Evolutionary conservation across 2,329 filamentous ascomycete genomes (phyloP), one percentile per base, ranked within the genome.

Genomic region (Ophidiomyces ophidiicola): DNA sequence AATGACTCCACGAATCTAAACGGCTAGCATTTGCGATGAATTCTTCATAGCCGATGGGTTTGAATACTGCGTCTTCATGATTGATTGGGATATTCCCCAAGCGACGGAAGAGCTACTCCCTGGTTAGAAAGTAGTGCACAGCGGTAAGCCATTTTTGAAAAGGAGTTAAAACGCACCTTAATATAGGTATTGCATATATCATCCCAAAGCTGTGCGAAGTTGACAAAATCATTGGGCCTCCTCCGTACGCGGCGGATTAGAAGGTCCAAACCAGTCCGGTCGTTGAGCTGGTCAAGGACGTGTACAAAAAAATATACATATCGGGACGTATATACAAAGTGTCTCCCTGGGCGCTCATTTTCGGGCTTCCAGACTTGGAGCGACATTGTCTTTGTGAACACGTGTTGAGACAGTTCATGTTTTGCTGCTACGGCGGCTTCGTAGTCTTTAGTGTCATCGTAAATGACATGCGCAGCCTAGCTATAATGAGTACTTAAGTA

Each of bases 311-410:
- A 90, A 12, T 78, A 76, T 1, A 85, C 80, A 53, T 94, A 94
- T 46, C 82, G 78, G 34, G 83, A 78, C 0, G 85, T 94, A 56
- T 90, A 94, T 25, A 94, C 85, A 53, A 93, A 90, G 57, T 94
- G 87, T 12, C 87, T 75, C 0, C 87, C 87, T 0, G 85, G 69
- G 15, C 79, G 69, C 56, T 94, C 87, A 32, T 82, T 78, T 48
- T 94, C 87, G 25, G 87, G 90, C 50, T 87, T 88, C 87, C 87
- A 94, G 3, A 94, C 85, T 53, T 92, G 88, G 58, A 94, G 78
- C 1, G 82, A 80, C 80, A 93, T 93, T 0, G 85, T 93, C 63
- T 94, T 94, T 26, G 87, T 93, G 49, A 94, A 88, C 39, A 94
- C 80, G 29, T 93, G 81, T 38, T 76, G 71, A 35, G 85, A 87